Base-by-base conservation (phyloP, 106 monocot species). In the Dendrobium chrysotoxum region DNA sequence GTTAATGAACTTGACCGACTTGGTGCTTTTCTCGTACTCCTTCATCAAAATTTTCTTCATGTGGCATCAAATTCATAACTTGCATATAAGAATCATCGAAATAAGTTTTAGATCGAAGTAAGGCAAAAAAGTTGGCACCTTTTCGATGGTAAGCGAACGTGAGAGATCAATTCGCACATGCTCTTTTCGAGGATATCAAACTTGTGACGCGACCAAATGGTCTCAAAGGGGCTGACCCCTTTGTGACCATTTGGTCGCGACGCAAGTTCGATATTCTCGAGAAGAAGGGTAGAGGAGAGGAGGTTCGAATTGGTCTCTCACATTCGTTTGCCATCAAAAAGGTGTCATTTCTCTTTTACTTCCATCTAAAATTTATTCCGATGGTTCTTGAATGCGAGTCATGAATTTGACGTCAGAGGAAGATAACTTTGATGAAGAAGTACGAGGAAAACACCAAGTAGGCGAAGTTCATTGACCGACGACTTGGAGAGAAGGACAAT, bases 341-440 rank as follows among this genome's bases (percentile, higher is more conserved):
- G n/a, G n/a, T n/a, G 35, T 72, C 0, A 3, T 79, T 87, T 30
- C 12, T 55, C 44, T 6, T 0, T 46, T 23, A 11, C 15, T 9
- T 16, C 74, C 23, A 13, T 7, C 3, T 72, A 12, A 21, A 20
- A 5, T 2, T 15, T 25, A 50, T n/a, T 61, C 0, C 30, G 50
- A 42, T 38, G 20, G 10, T 54, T 70, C 26, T 26, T 66, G 13
- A 20, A 40, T 75, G 71, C 31, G 13, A 40, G 79, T 67, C 82
- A 35, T 66, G 45, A 40, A n/a, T 40, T n/a, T 25, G 78, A 28
- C 30, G 53, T 41, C 90, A 96, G 94, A 92, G 93, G 86, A 90
- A 88, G 83, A 92, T 91, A 55, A 94, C 96, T 12, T n/a, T 97
- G 68, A 81, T 90, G 82, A 89, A 88, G 90, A 92, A 97, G 82